Evolutionary conservation across 768 basidiomycete genomes (phyloP).

Genomic region (Suillus luteus): DNA sequence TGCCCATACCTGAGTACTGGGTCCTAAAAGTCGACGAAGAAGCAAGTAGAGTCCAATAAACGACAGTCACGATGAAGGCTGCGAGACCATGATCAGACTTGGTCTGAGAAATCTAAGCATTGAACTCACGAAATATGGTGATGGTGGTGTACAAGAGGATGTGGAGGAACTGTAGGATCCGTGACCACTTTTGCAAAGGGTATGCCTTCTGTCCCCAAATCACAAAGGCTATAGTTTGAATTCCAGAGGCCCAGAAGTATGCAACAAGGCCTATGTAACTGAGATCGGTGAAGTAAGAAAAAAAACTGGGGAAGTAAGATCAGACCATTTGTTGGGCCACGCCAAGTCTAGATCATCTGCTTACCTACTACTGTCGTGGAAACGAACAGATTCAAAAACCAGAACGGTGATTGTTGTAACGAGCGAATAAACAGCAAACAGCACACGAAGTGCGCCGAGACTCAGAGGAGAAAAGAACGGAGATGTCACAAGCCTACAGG

Average conservation of each 20-base stretch:
- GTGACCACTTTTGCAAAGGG: constrained; percentile 62
- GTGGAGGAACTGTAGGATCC: constrained; percentile 56
- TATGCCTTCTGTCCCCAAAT: constrained; percentile 40
- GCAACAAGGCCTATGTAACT: constrained; percentile 62
- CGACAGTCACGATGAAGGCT: constrained; percentile 67
- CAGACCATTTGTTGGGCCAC: background rate
- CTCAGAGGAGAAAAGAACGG: constrained; percentile 41
- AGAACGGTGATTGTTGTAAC: constrained; percentile 39
- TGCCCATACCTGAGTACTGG: constrained; percentile 39
- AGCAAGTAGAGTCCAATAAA: constrained; percentile 62
- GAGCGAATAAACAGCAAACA: constrained; percentile 54
- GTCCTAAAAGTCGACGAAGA: constrained; percentile 42
- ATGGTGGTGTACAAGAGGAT: constrained; percentile 53
- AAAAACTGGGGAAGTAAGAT: constrained; percentile 42
- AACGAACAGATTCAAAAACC: constrained; percentile 29
- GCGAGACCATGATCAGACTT: background rate
- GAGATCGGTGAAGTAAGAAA: constrained; percentile 67
- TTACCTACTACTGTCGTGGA: constrained; percentile 33
- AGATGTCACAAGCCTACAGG: constrained; percentile 41
- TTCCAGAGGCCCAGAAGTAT: constrained; percentile 61
- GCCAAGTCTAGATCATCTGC: constrained; percentile 29
- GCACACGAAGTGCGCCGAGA: constrained; percentile 48
- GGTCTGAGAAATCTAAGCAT: background rate
- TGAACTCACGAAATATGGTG: constrained; percentile 55
- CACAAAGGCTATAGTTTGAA: constrained; percentile 53